phyloP scores from a whole-genome alignment of 768 basidiomycete genomes.

The Podaxis pistillaris region DNA sequence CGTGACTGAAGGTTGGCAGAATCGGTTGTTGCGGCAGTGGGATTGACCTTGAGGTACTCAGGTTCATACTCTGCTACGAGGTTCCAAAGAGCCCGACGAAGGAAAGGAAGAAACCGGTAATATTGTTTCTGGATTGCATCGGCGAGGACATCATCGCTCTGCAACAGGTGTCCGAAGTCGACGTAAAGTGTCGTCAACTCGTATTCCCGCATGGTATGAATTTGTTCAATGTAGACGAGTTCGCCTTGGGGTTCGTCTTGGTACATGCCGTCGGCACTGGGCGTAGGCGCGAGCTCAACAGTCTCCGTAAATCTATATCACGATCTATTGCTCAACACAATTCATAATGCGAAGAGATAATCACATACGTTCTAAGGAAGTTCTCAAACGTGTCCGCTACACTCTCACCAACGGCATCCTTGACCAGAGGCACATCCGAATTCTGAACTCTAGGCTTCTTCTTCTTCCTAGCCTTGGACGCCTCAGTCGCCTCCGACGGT shows the following conservation, averaged over 20 bases:
- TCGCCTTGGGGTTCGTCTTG: constrained; percentile 58
- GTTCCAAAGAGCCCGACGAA: constrained; percentile 87
- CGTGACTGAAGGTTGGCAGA: constrained; percentile 87
- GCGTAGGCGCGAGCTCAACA: constrained; percentile 76
- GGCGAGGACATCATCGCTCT: constrained; percentile 90
- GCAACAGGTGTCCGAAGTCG: constrained; percentile 88
- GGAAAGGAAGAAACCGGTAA: constrained; percentile 94
- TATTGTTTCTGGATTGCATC: constrained; percentile 93
- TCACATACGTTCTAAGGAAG: constrained; percentile 84
- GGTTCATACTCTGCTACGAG: constrained; percentile 89
- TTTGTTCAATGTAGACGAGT: constrained; percentile 86
- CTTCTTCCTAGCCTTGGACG: constrained; percentile 34
- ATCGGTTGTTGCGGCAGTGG: constrained; percentile 82
- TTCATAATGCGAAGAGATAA: background rate
- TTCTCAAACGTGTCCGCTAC: constrained; percentile 90
- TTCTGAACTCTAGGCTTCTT: constrained; percentile 48
- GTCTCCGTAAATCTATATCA: constrained; percentile 76
- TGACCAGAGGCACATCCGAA: constrained; percentile 80
- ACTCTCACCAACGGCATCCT: constrained; percentile 94
- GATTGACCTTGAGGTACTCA: constrained; percentile 93
- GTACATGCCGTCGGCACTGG: constrained; percentile 67
- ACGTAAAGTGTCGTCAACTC: constrained; percentile 95
- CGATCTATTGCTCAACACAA: constrained; percentile 12
- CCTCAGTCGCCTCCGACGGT: constrained; percentile 32
- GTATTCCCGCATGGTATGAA: constrained; percentile 93